These are phyloP conservation scores for Colletotrichum orchidophilum DNA, from an alignment of 2,329 filamentous ascomycete species.

Conservation along the genomic window DNA sequence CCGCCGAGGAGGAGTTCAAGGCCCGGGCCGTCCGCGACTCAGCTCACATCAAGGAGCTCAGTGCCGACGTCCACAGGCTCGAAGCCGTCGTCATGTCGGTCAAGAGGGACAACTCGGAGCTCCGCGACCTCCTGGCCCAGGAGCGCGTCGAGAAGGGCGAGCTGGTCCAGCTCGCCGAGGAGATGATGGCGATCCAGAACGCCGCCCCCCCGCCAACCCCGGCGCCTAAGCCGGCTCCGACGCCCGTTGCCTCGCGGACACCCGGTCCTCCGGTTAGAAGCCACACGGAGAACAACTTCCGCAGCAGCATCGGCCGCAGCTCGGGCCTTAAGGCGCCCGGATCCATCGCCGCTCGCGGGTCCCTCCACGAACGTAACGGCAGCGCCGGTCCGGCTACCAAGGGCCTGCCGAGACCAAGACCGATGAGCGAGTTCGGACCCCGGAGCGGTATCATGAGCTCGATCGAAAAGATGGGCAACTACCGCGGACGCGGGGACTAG, in stretches of 20 bases:
- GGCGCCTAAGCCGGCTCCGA: constrained; percentile 34
- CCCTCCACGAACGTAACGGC: constrained; percentile 58
- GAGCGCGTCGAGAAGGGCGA: constrained; percentile 87
- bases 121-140: constrained; percentile 73
- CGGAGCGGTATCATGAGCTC: constrained; percentile 83
- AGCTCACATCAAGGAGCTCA: constrained; percentile 73
- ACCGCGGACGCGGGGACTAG: constrained; percentile 53
- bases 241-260: constrained; percentile 34
- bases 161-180: constrained; percentile 81
- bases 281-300: constrained; percentile 52
- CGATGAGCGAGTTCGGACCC: constrained; percentile 56
- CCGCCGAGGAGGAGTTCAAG: constrained; percentile 61
- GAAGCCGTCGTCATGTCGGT: constrained; percentile 77
- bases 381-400: constrained; percentile 47
- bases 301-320: constrained; percentile 63
- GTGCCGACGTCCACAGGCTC: constrained; percentile 79
- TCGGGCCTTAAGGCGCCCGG: constrained; percentile 71
- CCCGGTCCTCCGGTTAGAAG: constrained; percentile 35
- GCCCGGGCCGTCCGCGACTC: constrained; percentile 71
- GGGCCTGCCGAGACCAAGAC: constrained; percentile 54
- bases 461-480: constrained; percentile 86
- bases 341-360: constrained; percentile 57
- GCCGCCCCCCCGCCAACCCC: constrained; percentile 45
- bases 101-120: constrained; percentile 73
- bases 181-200: constrained; percentile 79